Evolutionary conservation across 2,329 filamentous ascomycete genomes (phyloP).

Genomic region (Grosmannia huntii): DNA sequence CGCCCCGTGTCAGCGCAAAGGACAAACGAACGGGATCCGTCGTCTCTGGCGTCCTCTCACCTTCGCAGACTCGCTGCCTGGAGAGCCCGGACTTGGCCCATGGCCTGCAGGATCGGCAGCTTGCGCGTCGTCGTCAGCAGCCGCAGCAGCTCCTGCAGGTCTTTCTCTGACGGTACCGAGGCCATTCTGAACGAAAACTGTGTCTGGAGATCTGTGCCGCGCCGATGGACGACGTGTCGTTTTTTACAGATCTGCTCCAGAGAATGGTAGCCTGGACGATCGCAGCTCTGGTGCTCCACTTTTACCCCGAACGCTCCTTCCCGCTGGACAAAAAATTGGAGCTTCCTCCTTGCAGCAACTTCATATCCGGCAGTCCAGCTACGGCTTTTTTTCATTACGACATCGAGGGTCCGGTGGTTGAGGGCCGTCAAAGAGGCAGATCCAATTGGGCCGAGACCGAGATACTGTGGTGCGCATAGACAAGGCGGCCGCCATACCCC

Average conservation of each 20-base stretch:
- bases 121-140: slow-evolving; percentile 43
- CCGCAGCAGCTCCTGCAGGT: slow-evolving; percentile 48
- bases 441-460: background rate
- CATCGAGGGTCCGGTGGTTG: background rate
- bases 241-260: background rate
- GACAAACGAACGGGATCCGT: background rate
- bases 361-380: background rate
- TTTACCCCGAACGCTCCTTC: background rate
- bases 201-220: background rate
- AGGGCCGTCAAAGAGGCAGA: background rate
- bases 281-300: background rate
- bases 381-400: background rate
- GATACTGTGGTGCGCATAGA: background rate
- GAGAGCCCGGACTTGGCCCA: slow-evolving; percentile 44
- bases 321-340: background rate
- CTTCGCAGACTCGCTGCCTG: slow-evolving; percentile 41
- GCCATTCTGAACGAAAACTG: background rate
- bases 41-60: slow-evolving; percentile 24
- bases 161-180: slow-evolving; percentile 29
- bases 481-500: background rate
- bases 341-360: background rate
- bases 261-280: background rate
- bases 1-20: background rate
- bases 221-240: background rate
- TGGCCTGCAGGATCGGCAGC: slow-evolving; percentile 44